Conservation (phyloP, 2,329 filamentous ascomycete species). For the Monilinia laxa region DNA sequence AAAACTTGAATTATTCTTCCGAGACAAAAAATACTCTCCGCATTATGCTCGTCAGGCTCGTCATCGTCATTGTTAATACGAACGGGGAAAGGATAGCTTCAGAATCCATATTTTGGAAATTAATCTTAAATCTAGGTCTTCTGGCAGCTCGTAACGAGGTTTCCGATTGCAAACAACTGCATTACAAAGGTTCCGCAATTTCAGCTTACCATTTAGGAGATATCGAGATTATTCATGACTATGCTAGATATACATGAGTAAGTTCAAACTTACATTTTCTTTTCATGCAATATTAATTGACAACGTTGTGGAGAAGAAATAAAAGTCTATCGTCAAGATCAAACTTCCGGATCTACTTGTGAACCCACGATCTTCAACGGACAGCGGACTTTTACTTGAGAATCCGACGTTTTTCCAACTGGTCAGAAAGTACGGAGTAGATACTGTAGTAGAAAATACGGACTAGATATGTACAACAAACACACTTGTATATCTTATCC, state of each 20-base stretch:
- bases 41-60: background rate
- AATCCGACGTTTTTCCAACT: slow-evolving; percentile 1
- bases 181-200: background rate
- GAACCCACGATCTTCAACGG: slow-evolving; percentile 4
- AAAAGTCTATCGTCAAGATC: background rate
- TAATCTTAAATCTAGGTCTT: slow-evolving; percentile 4
- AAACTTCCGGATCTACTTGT: slow-evolving; percentile 2
- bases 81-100: background rate
- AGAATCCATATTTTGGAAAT: background rate
- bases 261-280: background rate
- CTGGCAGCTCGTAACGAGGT: slow-evolving; percentile 4
- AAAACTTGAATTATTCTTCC: background rate
- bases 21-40: background rate
- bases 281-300: background rate
- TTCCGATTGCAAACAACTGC: background rate
- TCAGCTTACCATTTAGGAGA: slow-evolving; percentile 4
- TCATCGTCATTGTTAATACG: background rate
- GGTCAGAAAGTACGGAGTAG: background rate
- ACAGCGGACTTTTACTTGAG: background rate
- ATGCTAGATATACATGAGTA: slow-evolving; percentile 1
- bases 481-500: slow-evolving; percentile 4
- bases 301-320: slow-evolving; percentile 2
- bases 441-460: background rate
- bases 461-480: background rate
- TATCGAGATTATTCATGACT: slow-evolving; percentile 4